Evolutionary conservation across 495 filamentous ascomycete species (phyloP), one percentile per base, ranked within the genome.

Genomic region (Beverwykella pulmonaria): DNA sequence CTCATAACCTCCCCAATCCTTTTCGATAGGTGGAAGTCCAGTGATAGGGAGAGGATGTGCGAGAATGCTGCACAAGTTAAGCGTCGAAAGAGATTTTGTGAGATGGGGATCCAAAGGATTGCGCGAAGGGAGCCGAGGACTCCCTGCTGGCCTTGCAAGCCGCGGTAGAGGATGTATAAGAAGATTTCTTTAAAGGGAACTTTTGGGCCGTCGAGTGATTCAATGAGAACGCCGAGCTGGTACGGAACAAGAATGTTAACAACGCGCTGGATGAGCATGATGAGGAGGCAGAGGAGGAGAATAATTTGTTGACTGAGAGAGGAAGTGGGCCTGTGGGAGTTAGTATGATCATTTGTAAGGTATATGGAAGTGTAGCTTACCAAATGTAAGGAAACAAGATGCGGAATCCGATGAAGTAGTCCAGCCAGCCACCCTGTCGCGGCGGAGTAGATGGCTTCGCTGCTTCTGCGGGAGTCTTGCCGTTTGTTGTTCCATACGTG

Each of bases 1-100:
- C 61, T 64, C 12, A 64, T 5, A 2, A 64, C 61, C 39, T 64
- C 61, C 1, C 61, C 61, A 25, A 64, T 48, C 19, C 39, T 29
- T 48, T 64, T 64, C 14, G 39, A 49, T 34, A 64, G 36, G 34
- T 64, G 61, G 41, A 64, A 64, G 23, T 64, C 61, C 0, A 56
- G 61, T 5, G 61, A 64, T 14, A 64, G 41, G 3, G 34, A 49
- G 6, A 64, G 36, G 6, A 64, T 30, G 36, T 64, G 61, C 25
- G 39, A 27, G 27, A 64, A 64, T 26, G 53, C 52, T 12, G 61
- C 50, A 15, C 39, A 56, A 10, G 52, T 64, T 6, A 64, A 23
- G 26, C 61, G 32, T 15, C 61, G 50, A 50, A 32, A 57, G 52
- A 50, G 34, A 8, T 6, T 8, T 20, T 64, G 61, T 22, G 48